phyloP scores from a whole-genome alignment of 163 green algal genomes.

The Chloromonas sp. region DNA sequence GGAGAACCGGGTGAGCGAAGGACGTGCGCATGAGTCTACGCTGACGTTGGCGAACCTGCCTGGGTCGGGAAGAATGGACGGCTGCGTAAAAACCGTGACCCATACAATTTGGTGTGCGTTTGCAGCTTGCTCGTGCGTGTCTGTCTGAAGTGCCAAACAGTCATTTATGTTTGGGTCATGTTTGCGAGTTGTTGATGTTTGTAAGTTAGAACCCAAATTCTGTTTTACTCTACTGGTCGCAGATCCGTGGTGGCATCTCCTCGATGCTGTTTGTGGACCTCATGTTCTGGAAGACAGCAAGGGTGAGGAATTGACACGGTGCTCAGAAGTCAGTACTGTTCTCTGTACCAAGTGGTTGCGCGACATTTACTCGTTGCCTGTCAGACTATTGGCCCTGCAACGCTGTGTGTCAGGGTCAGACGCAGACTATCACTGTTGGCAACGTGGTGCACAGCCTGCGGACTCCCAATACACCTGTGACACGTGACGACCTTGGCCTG shows the following conservation, averaged over 20 bases:
- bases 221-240: not conserved
- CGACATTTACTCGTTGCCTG: not conserved
- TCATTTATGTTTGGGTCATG: no score
- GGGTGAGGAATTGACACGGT: slow-evolving; percentile 13
- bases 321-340: not conserved
- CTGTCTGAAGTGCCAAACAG: no score
- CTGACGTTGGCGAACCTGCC: no score
- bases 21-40: no score
- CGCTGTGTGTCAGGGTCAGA: not conserved
- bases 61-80: no score
- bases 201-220: no score
- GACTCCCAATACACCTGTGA: no score
- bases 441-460: no score
- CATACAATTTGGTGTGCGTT: no score
- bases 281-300: slow-evolving; percentile 73
- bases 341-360: not conserved
- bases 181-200: no score
- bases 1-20: slow-evolving; percentile 11
- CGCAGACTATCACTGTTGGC: not conserved
- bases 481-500: not conserved
- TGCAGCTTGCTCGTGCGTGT: no score
- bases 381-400: not conserved
- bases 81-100: no score
- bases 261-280: slow-evolving; percentile 68
- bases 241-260: slow-evolving; percentile 36